These are phyloP conservation scores for Neolentinus lepideus DNA, from an alignment of 1,284 basidiomycete genomes.

Conservation along the genomic window DNA sequence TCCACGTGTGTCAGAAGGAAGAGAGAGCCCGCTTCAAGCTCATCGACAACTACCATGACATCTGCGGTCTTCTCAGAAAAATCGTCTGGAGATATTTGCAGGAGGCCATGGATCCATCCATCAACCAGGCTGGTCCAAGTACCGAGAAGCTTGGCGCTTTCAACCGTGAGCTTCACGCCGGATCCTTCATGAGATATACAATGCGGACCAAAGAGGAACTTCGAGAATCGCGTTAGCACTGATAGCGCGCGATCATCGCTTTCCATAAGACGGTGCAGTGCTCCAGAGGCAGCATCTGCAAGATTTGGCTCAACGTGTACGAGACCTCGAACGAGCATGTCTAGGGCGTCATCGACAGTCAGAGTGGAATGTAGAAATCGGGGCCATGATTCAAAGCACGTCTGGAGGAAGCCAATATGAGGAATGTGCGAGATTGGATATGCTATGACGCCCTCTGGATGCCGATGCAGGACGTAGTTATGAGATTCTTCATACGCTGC, in stretches of 20 bases:
- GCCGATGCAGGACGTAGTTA: constrained; percentile 56
- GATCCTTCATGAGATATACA: constrained; percentile 64
- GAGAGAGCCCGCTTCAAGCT: constrained; percentile 69
- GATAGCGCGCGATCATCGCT: constrained; percentile 51
- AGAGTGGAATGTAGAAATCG: constrained; percentile 61
- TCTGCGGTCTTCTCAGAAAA: constrained; percentile 32
- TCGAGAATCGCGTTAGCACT: constrained; percentile 66
- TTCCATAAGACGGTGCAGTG: constrained; percentile 70
- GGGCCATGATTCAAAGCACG: constrained; percentile 84
- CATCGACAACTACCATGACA: constrained; percentile 38
- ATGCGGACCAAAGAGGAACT: constrained; percentile 73
- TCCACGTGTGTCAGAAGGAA: constrained; percentile 73
- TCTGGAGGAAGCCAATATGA: constrained; percentile 69
- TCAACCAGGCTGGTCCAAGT: constrained; percentile 78
- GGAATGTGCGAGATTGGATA: constrained; percentile 62
- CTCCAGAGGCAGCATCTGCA: constrained; percentile 60
- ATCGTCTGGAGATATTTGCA: constrained; percentile 31
- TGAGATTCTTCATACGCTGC: constrained; percentile 65
- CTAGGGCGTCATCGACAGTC: constrained; percentile 58
- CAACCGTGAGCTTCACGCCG: constrained; percentile 55
- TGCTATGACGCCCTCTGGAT: constrained; percentile 64
- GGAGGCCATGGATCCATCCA: constrained; percentile 51
- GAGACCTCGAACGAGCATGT: constrained; percentile 77
- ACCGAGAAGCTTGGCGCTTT: constrained; percentile 54
- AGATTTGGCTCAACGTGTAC: constrained; percentile 80